Evolutionary conservation across 2,329 filamentous ascomycete genomes (phyloP).

Genomic region (Aspergillus ruber): DNA sequence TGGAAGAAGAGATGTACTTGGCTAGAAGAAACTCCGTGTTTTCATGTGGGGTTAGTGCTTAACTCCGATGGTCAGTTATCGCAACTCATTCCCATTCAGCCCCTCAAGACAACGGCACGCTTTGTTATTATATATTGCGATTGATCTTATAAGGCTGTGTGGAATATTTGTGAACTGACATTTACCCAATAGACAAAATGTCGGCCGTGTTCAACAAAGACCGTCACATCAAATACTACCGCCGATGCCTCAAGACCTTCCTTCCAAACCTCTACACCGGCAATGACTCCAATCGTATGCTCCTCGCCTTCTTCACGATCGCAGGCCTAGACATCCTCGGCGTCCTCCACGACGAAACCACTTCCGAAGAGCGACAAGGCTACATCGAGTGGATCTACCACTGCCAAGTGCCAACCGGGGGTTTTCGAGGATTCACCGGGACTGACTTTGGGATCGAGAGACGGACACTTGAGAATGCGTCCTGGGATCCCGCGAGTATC

Average conservation of each 20-base stretch:
- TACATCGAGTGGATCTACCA: conserved; percentile 73
- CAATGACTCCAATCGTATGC: conserved; percentile 86
- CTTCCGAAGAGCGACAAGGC: conserved; percentile 46
- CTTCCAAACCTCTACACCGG: conserved; percentile 78
- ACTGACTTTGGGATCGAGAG: conserved; percentile 49
- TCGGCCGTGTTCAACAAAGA: conserved; percentile 39
- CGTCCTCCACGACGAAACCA: conserved; percentile 51
- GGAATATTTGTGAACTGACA: conserved; percentile 14
- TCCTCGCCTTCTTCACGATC: conserved; percentile 81
- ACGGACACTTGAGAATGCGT: conserved; percentile 46
- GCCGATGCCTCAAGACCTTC: conserved; percentile 73
- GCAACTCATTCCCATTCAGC: not conserved
- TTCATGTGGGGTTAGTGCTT: not conserved
- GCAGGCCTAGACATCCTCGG: conserved; percentile 77
- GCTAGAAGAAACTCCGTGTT: not conserved
- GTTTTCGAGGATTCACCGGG: conserved; percentile 79
- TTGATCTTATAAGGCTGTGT: not conserved
- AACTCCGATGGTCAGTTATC: conserved; percentile 2
- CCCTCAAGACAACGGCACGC: not conserved
- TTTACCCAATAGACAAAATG: not conserved
- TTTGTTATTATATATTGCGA: not conserved
- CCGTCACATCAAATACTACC: conserved; percentile 84
- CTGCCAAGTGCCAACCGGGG: conserved; percentile 78
- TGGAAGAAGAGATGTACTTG: too few relatives aligned
- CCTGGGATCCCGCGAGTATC: conserved; percentile 72